These are phyloP conservation scores for Aspergillus bombycis DNA, from an alignment of 2,329 filamentous ascomycete species.

Conservation along the genomic window DNA sequence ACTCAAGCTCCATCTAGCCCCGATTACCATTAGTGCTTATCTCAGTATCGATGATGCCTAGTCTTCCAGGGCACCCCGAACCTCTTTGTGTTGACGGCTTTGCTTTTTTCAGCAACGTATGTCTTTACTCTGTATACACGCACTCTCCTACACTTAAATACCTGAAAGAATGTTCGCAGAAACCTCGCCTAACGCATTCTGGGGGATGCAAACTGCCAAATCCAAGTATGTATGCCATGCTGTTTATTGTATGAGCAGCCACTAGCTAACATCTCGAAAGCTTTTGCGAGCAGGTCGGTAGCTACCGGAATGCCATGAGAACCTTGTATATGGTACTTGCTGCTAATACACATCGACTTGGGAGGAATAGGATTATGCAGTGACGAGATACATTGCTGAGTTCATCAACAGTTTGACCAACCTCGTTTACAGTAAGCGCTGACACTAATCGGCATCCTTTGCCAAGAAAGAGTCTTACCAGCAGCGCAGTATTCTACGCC, in stretches of 20 bases:
- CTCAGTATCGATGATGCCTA: not conserved
- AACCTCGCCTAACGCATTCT: not conserved
- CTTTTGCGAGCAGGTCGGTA: slow-evolving; percentile 13
- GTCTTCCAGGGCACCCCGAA: not conserved
- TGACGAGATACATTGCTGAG: slow-evolving; percentile 30
- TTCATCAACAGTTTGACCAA: slow-evolving; percentile 35
- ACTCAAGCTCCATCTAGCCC: too few species aligned
- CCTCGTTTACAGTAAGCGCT: slow-evolving; percentile 24
- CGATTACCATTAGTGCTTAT: not conserved
- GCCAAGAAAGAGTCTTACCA: not conserved
- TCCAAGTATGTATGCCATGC: slow-evolving; percentile 4
- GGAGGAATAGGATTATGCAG: slow-evolving; percentile 25
- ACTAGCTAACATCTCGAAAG: not conserved
- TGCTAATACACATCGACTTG: not conserved
- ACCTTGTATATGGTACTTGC: too few species aligned
- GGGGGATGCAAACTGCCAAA: slow-evolving; percentile 4
- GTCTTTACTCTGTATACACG: not conserved
- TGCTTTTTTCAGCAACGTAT: not conserved
- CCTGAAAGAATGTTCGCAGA: not conserved
- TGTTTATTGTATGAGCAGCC: not conserved
- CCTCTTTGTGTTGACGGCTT: not conserved
- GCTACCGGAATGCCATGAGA: not conserved
- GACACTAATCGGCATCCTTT: not conserved
- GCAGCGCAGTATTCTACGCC: slow-evolving; percentile 26
- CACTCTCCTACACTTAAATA: not conserved